Evolutionary conservation across 2,329 filamentous ascomycete species (phyloP), one percentile per base, ranked within the genome.

Genomic region (Mycosphaerella sp.): DNA sequence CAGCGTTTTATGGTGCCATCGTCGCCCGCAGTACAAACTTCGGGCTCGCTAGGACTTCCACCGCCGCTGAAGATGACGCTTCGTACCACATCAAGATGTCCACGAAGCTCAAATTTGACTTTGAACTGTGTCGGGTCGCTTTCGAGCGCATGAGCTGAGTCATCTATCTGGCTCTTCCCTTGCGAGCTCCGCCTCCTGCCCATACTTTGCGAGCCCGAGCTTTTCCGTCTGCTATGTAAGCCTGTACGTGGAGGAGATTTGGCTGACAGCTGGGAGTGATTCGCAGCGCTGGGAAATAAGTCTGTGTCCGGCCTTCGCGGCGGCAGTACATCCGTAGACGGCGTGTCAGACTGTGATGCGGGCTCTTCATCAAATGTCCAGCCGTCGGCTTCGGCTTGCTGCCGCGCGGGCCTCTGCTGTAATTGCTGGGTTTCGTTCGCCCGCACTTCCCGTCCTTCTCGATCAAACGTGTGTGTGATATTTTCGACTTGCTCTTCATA

Each of bases 51-150:
- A 3, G 90, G 90, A 64, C 89, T 96, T 55, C 93, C 93, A 37
- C 93, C 93, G 18, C 93, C 93, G 1, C 90, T 97, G 71, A 98
- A 98, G 57, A 96, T 95, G 52, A 97, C 88, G 1, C 89, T 89
- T 36, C 93, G 85, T 4, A 98, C 89, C 2, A 94, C 90, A 66
- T 97, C 89, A 1, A 98, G 78, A 68, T 98, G 93, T 1, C 93
- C 93, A 45, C 91, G 80, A 4, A 98, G 77, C 4, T 89, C 91
- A 66, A 95, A 97, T 44, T 89, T 82, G 52, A 97, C 85, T 70
- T 94, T 96, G 74, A 98, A 97, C 59, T 80, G 89, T 13, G 82
- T 79, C 21, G 76, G 80, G 54, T 96, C 90, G 1, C 76, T 87
- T 37, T 66, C 55, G 17, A 59, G 55, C 27, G 67, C 65, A 12